Evolutionary conservation across 2,329 filamentous ascomycete species (phyloP), one percentile per base, ranked within the genome.

Genomic region (Dothideomycetes sp.): DNA sequence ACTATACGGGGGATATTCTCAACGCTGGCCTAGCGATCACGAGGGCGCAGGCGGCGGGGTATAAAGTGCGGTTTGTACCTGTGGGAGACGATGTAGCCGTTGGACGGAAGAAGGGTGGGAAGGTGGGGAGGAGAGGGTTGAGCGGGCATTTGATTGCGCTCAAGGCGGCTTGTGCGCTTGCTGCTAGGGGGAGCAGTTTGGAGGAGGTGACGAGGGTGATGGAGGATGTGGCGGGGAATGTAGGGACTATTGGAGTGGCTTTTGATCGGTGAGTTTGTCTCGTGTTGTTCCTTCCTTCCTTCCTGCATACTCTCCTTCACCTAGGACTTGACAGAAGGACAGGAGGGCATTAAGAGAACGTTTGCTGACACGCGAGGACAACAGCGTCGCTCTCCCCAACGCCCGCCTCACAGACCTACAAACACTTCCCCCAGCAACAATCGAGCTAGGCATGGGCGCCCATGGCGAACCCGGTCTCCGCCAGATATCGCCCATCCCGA

Each of bases 31-130:
- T 78, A 10, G 75, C 75, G 2, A 70, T 70, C 37, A 74, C 75
- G 47, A 75, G 69, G 56, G 75, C 70, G 29, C 67, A 67, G 35
- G 70, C 72, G 4, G 63, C 60, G 16, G 74, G 73, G 14, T 68
- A 71, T 47, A 66, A 62, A 37, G 72, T 72, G 47, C 61, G 65
- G 41, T 72, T 78, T 54, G 68, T 78, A 43, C 71, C 77, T 45
- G 77, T 75, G 43, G 75, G 73, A 30, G 77, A 81, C 47, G 77
- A 81, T 50, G 77, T 81, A 5, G 77, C 73, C 0, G 74, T 81
- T 17, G 76, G 75, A 8, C 67, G 65, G 49, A 69, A 66, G 52
- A 59, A 60, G 40, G 69, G 70, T 15, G 68, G 68, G 22, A 66
- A 76, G 24, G 77, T 81, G 3, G 77, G 77, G 0, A 64, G 77